Evolutionary conservation across 371 early-diverging fungal species (phyloP), one percentile per base, ranked within the genome.

Genomic region (Actinomortierella wolfii): DNA sequence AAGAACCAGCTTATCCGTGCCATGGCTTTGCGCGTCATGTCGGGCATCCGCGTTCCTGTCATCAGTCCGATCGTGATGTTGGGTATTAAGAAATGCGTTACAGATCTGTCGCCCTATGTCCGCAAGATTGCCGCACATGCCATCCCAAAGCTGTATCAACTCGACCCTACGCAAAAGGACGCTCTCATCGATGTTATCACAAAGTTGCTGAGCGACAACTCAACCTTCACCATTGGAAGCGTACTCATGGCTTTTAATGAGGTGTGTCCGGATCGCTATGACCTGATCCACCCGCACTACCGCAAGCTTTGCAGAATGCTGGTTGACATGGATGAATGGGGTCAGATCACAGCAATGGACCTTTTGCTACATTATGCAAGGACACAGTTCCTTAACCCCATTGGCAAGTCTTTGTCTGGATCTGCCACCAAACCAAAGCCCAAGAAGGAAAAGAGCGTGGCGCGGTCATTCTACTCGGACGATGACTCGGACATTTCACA

Each of bases 11-110:
- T 93, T 34, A 96, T 97, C 55, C 80, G 98, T 17, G 96, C 94
- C 26, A 93, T 97, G 93, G 96, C 97, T 0, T 74, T 98, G 56
- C 87, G 96, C 28, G 97, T 96, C 20, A 89, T 98, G 92, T 93
- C 94, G 26, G 92, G 95, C 60, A 97, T 97, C 64, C 86, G 94
- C 41, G 94, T 97, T 1, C 93, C 88, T 13, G 87, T 94, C 18
- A 96, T 96, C 64, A 89, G 91, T 43, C 92, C 96, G 34, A 89
- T 94, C 73, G 94, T 96, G 4, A 78, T 94, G 76, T 74, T 96
- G 55, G 95, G 94, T 3, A 87, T 98, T 62, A 91, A 90, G 55
- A 94, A 92, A 63, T 90, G 93, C 44, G 81, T 85, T 26, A 83
- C 89, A 1, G 98, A 98, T 76, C 76, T 90, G 55, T 93, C 94